Evolutionary conservation across 1,284 basidiomycete genomes (phyloP).

Genomic region (Apiotrichum sp.): DNA sequence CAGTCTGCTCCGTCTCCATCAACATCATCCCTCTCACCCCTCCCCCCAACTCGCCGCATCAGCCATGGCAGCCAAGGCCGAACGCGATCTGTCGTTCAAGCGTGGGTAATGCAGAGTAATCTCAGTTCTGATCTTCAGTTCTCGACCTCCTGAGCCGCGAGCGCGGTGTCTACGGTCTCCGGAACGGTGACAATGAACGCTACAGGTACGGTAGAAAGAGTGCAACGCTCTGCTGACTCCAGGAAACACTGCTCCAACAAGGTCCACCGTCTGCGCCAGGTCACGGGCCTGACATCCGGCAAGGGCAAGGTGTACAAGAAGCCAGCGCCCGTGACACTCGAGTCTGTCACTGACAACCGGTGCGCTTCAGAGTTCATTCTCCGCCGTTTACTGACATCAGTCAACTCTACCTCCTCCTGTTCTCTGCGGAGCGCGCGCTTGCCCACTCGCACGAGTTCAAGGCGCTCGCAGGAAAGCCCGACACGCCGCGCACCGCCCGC

Average conservation of each 20-base stretch:
- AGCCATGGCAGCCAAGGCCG: neutral
- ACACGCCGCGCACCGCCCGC: conserved; percentile 17
- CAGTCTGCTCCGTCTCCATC: too few species aligned
- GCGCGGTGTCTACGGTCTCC: conserved; percentile 79
- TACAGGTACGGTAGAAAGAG: conserved; percentile 58
- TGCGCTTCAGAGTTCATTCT: conserved; percentile 37
- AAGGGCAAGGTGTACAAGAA: conserved; percentile 87
- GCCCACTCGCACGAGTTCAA: conserved; percentile 77
- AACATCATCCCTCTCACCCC: neutral
- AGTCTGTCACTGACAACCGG: conserved; percentile 68
- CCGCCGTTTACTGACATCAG: conserved; percentile 8
- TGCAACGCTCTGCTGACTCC: conserved; percentile 7
- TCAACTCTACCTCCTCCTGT: conserved; percentile 67
- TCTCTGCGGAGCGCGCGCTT: conserved; percentile 89
- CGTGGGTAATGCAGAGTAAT: conserved; percentile 3
- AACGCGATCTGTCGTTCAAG: conserved; percentile 34
- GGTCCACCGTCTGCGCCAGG: conserved; percentile 77
- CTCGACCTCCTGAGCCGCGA: conserved; percentile 62
- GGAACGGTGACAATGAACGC: conserved; percentile 78
- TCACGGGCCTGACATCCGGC: conserved; percentile 77
- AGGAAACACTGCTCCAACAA: conserved; percentile 87
- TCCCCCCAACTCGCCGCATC: conserved; percentile 4
- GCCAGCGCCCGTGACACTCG: conserved; percentile 58
- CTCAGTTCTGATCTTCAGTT: conserved; percentile 18
- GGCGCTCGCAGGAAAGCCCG: conserved; percentile 32